Conservation (phyloP, 1,284 basidiomycete species). For the Cutaneotrichosporon curvatum region DNA sequence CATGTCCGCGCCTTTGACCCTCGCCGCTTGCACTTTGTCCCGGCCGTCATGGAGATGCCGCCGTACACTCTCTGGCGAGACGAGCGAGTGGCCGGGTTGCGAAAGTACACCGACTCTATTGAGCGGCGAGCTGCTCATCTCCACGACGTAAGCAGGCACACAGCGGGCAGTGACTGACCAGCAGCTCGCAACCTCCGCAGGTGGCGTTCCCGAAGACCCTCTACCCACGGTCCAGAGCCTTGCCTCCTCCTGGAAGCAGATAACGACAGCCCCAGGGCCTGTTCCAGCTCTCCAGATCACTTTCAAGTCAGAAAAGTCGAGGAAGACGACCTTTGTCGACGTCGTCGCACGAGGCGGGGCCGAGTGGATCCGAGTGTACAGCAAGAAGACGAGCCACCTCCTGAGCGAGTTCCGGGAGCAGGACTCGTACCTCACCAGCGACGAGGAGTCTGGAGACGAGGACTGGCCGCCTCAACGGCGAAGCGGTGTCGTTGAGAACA, state of each 20-base stretch:
- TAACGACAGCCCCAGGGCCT: conserved; percentile 55
- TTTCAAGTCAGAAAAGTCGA: conserved; percentile 2
- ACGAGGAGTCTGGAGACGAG: conserved; percentile 23
- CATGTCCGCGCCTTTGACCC: conserved; percentile 9
- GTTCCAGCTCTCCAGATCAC: conserved; percentile 48
- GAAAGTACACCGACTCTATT: conserved; percentile 22
- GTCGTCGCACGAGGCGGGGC: conserved; percentile 65
- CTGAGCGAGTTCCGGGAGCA: conserved; percentile 71
- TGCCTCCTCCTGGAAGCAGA: conserved; percentile 59
- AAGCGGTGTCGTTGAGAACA: conserved; percentile 4
- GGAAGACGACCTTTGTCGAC: conserved; percentile 52
- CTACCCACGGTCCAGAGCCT: conserved; percentile 37
- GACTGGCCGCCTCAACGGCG: conserved; percentile 17
- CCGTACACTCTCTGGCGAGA: conserved; percentile 18
- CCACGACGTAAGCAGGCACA: conserved; percentile 13
- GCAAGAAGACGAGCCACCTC: conserved; percentile 67
- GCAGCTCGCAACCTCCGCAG: conserved; percentile 9
- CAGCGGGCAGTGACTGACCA: not conserved
- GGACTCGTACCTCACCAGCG: conserved; percentile 61
- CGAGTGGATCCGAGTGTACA: conserved; percentile 72
- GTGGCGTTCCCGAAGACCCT: conserved; percentile 25
- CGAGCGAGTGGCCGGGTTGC: conserved; percentile 23
- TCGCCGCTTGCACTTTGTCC: conserved; percentile 4
- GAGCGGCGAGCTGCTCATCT: conserved; percentile 16
- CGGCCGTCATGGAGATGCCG: conserved; percentile 12